phyloP scores from a whole-genome alignment of 805 yeast species.

The Cyberlindnera suaveolens region DNA sequence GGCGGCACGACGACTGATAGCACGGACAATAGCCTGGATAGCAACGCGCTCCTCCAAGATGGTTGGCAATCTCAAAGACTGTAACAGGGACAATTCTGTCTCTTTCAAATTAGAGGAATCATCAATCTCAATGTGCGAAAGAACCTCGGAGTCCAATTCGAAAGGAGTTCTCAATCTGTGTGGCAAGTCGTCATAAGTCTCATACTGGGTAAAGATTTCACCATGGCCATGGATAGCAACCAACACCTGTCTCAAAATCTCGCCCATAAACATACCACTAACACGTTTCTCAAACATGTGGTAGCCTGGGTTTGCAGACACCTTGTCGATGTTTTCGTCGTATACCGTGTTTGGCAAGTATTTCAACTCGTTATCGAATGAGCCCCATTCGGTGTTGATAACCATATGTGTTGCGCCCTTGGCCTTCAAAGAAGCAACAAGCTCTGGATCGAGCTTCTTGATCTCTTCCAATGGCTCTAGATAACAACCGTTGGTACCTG shows the following conservation, averaged over 20 bases:
- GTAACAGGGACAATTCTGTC: conserved; percentile 62
- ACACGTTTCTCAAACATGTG: conserved; percentile 93
- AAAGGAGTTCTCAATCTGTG: conserved; percentile 73
- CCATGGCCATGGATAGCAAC: conserved; percentile 59
- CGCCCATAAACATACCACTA: conserved; percentile 91
- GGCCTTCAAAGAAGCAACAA: conserved; percentile 29
- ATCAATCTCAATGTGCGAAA: conserved; percentile 83
- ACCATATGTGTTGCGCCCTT: conserved; percentile 66
- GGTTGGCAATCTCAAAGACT: conserved; percentile 64
- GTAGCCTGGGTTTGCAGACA: conserved; percentile 75
- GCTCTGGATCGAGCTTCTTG: conserved; percentile 56
- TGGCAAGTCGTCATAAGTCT: conserved; percentile 31
- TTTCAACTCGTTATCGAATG: conserved; percentile 79
- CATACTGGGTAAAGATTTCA: conserved; percentile 52
- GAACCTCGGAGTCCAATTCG: conserved; percentile 74
- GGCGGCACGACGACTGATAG: conserved; percentile 86
- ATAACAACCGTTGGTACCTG: conserved; percentile 97
- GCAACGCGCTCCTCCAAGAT: conserved; percentile 64
- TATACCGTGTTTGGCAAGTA: conserved; percentile 73
- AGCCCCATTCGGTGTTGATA: conserved; percentile 97
- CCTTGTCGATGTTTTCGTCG: conserved; percentile 65
- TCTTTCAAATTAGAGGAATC: conserved; percentile 65
- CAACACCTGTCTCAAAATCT: conserved; percentile 68
- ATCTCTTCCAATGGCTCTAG: conserved; percentile 70
- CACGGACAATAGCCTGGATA: conserved; percentile 67